Evolutionary conservation across 2,329 filamentous ascomycete genomes (phyloP).

Genomic region (Trichoderma guizhouense): DNA sequence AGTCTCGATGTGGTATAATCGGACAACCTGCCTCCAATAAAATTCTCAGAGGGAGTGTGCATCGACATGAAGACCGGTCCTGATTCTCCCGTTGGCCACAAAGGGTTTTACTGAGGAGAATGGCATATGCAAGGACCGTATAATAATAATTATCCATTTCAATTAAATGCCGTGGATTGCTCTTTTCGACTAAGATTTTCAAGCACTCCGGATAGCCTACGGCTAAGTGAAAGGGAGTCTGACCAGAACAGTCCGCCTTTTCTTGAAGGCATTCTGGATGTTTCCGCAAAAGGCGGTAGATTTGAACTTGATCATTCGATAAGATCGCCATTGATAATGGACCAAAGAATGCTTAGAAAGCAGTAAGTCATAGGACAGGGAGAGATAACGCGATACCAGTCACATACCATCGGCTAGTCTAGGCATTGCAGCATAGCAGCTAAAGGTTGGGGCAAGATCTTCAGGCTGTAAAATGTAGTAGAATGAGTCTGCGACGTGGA

Average conservation of each 20-base stretch:
- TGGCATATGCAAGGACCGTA: not conserved
- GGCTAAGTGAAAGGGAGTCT: not conserved
- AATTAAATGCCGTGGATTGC: not conserved
- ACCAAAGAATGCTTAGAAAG: not conserved
- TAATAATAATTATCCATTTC: accelerated
- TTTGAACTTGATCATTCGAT: not conserved
- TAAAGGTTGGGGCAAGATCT: not conserved
- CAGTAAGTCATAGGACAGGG: not conserved
- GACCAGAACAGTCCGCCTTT: not conserved
- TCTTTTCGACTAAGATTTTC: not conserved
- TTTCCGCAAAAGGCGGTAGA: not conserved
- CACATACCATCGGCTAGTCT: not conserved
- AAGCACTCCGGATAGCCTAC: not conserved
- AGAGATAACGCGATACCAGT: not conserved
- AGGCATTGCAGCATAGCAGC: not conserved
- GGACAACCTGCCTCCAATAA: not conserved
- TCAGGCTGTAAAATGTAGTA: too few species aligned
- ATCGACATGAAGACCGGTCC: not conserved
- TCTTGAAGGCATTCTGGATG: not conserved
- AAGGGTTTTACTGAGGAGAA: not conserved
- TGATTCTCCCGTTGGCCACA: not conserved
- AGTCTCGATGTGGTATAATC: not conserved
- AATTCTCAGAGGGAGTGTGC: not conserved
- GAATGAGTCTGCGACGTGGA: not conserved
- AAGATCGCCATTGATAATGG: not conserved